Base-by-base conservation (phyloP, 2,329 filamentous ascomycete species). In the Incumbomyces delicatus region DNA sequence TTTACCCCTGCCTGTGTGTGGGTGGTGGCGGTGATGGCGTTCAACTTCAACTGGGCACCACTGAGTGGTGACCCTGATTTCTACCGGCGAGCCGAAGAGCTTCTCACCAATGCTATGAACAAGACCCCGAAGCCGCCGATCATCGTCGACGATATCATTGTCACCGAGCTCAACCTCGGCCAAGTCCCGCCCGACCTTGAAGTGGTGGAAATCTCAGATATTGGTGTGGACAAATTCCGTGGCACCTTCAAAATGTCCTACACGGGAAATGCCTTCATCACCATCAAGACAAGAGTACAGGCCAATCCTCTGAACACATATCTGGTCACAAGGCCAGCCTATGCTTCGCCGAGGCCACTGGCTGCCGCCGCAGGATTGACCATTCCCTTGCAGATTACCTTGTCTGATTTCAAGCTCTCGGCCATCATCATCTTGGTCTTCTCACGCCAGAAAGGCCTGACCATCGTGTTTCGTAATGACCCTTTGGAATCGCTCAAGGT, bases 21-120 rank as follows among this genome's bases (percentile, higher is more conserved):
- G 22, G 33, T 29, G 69, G 22, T 8, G 22, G 22, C 8, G 22
- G 33, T 29, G 69, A 98, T 98, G 92, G 92, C 92, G 58, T 98
- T 98, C 85, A 96, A 96, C 76, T 98, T 98, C 85, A 96, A 96
- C 87, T 98, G 92, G 92, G 95, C 88, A 78, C 92, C 92, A 63
- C 77, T 98, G 56, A 92, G 94, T 71, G 90, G 90, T 63, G 92
- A 96, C 72, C 90, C 87, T 61, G 79, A 81, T 58, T 92, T 92
- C 68, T 90, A 90, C 69, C 80, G 85, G 64, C 84, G 88, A 58
- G 90, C 92, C 43, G 85, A 89, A 66, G 89, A 96, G 65, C 85
- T 96, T 66, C 77, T 98, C 59, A 98, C 92, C 20, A 83, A 86
- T 48, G 92, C 92, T 31, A 76, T 98, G 61, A 98, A 98, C 76